A percentile compares a stretch with the other conserved stretches of the same genome.
These are phyloP conservation scores for Mucuna pruriens DNA, from an alignment of 306 rosid species.

Conservation along the genomic window DNA sequence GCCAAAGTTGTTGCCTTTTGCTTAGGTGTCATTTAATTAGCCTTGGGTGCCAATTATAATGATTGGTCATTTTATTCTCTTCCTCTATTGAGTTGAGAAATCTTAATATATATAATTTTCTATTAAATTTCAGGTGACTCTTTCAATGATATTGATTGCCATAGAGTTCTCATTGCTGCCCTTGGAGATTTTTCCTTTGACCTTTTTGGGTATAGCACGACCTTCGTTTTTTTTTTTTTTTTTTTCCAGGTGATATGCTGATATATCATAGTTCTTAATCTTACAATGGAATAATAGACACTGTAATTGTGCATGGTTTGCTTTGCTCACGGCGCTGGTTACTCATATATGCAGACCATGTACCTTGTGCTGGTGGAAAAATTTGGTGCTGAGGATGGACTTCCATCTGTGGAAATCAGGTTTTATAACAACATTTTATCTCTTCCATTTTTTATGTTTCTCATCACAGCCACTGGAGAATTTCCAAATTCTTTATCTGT, in stretches of 20 bases:
- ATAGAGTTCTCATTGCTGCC: slow-evolving; percentile 85
- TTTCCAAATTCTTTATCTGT: slow-evolving; percentile 77
- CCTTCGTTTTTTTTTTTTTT: slow-evolving; percentile 85
- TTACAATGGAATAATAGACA: neutral
- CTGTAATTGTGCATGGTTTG: slow-evolving; percentile 18
- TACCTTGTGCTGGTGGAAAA: slow-evolving; percentile 89
- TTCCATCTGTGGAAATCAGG: slow-evolving; percentile 87
- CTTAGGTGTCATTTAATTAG: neutral
- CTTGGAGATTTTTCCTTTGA: slow-evolving; percentile 91
- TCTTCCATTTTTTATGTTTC: slow-evolving; percentile 84
- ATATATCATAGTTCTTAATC: slow-evolving; percentile 7
- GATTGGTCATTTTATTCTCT: neutral
- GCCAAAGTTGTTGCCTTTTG: slow-evolving; percentile 2
- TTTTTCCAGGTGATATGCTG: slow-evolving; percentile 72
- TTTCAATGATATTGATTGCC: slow-evolving; percentile 79
- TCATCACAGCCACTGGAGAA: slow-evolving; percentile 85
- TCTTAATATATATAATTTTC: neutral
- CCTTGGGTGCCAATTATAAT: slow-evolving; percentile 14
- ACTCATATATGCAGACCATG: slow-evolving; percentile 71
- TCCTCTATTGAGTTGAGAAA: slow-evolving; percentile 2
- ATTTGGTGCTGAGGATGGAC: slow-evolving; percentile 93
- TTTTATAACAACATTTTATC: slow-evolving; percentile 87
- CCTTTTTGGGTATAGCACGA: slow-evolving; percentile 86
- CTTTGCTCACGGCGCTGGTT: slow-evolving; percentile 41
- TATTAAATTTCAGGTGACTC: slow-evolving; percentile 68